Percentiles rank a stretch among this genome's conserved stretches.
Conservation (phyloP, 495 filamentous ascomycete species). For the Neurospora discreta region DNA sequence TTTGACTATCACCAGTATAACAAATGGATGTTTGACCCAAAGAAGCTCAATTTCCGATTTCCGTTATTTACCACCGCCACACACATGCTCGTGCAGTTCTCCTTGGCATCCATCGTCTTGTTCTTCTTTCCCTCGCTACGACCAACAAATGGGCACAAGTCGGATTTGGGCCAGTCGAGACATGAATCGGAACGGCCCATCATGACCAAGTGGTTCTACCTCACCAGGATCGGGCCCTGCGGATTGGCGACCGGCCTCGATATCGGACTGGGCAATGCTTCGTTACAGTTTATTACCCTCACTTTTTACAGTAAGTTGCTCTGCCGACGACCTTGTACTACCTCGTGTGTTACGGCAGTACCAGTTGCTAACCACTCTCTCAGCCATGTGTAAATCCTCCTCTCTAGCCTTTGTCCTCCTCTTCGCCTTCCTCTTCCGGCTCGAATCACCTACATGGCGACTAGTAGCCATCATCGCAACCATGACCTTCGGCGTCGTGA, state of each 20-base stretch:
- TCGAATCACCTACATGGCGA: constrained; percentile 77
- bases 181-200: constrained; percentile 53
- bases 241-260: constrained; percentile 89
- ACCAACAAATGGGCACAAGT: constrained; percentile 43
- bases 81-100: constrained; percentile 96
- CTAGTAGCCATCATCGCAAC: constrained; percentile 78
- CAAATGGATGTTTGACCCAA: constrained; percentile 97
- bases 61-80: constrained; percentile 91
- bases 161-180: constrained; percentile 36
- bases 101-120: constrained; percentile 66
- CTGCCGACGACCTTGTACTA: neutral
- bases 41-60: constrained; percentile 80
- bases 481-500: constrained; percentile 91
- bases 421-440: constrained; percentile 90
- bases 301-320: constrained; percentile 78
- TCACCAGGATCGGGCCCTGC: constrained; percentile 87
- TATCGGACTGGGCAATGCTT: constrained; percentile 94
- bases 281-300: constrained; percentile 86
- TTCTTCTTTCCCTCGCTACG: constrained; percentile 76
- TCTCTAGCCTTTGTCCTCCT: constrained; percentile 88
- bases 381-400: constrained; percentile 98
- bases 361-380: constrained; percentile 3
- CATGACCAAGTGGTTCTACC: constrained; percentile 87
- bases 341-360: neutral
- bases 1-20: constrained; percentile 58